phyloP scores from a whole-genome alignment of 129 eudicot species.

The Sambucus nigra region DNA sequence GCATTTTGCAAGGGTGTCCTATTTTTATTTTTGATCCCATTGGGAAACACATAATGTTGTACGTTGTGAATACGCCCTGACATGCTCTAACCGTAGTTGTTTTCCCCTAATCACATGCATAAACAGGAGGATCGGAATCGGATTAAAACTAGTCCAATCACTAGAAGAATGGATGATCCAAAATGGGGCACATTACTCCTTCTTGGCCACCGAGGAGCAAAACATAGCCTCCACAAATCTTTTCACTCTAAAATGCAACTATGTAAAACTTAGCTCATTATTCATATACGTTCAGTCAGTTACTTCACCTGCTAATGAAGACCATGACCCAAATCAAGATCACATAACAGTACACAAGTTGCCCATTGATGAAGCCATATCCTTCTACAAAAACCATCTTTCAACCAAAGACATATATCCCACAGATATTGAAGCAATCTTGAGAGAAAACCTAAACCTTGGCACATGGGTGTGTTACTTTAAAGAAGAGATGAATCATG shows the following conservation, averaged over 20 bases:
- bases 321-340: background rate
- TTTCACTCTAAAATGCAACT: conserved; percentile 20
- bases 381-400: conserved; percentile 8
- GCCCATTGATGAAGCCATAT: conserved; percentile 10
- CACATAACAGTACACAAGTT: conserved; percentile 8
- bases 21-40: no score
- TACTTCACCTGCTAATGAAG: background rate
- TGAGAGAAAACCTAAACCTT: conserved; percentile 12
- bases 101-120: background rate
- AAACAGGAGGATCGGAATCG: conserved; percentile 24
- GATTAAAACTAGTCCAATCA: conserved; percentile 18
- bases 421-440: conserved; percentile 14
- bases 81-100: no score
- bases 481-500: conserved; percentile 1
- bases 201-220: conserved; percentile 21
- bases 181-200: conserved; percentile 20
- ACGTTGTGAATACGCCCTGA: no score
- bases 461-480: conserved; percentile 24
- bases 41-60: no score
- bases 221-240: conserved; percentile 25
- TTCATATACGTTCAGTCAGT: conserved; percentile 13
- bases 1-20: no score
- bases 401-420: conserved; percentile 12
- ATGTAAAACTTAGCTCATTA: conserved; percentile 8
- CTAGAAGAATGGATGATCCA: conserved; percentile 24